Evolutionary conservation across 1,284 basidiomycete genomes (phyloP).

Genomic region (Heterobasidion parviporum): DNA sequence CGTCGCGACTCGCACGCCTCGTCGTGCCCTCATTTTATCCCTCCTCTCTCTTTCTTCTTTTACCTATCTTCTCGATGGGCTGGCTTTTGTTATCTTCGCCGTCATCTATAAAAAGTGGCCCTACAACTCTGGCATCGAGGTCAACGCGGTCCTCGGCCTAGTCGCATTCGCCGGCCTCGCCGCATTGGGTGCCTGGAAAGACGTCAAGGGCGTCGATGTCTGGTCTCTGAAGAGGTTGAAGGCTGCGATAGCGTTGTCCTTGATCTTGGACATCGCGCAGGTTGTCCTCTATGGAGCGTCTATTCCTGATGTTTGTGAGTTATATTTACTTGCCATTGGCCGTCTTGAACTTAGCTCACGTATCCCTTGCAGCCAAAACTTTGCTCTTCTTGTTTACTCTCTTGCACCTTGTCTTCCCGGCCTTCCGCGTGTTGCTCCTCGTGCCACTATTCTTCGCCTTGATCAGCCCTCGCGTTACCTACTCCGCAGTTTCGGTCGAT

Average conservation of each 20-base stretch:
- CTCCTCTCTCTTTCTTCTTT: conserved; percentile 68
- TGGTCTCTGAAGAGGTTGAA: conserved; percentile 61
- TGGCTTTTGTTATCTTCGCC: conserved; percentile 56
- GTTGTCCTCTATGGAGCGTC: conserved; percentile 43
- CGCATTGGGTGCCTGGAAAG: conserved; percentile 68
- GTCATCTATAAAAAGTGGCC: conserved; percentile 61
- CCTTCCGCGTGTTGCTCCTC: conserved; percentile 57
- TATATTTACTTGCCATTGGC: neutral
- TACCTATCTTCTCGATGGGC: conserved; percentile 81
- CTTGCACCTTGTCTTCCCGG: conserved; percentile 54
- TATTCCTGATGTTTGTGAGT: conserved; percentile 38
- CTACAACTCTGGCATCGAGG: conserved; percentile 54
- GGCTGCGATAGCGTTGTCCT: conserved; percentile 38
- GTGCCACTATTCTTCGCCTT: conserved; percentile 50
- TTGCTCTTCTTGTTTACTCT: conserved; percentile 31
- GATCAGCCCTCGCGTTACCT: conserved; percentile 51
- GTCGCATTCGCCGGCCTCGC: conserved; percentile 61
- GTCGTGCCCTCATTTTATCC: conserved; percentile 61
- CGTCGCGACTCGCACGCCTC: conserved; percentile 59
- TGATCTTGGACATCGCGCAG: conserved; percentile 52
- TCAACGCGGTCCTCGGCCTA: conserved; percentile 60
- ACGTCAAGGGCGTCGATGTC: conserved; percentile 58
- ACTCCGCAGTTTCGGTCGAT: conserved; percentile 40
- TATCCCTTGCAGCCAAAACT: conserved; percentile 8
- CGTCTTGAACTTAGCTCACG: neutral